A percentile compares a stretch with the other conserved stretches of the same genome.
phyloP scores from a whole-genome alignment of 2,329 filamentous ascomycete genomes.

The Arthroderma sp. region DNA sequence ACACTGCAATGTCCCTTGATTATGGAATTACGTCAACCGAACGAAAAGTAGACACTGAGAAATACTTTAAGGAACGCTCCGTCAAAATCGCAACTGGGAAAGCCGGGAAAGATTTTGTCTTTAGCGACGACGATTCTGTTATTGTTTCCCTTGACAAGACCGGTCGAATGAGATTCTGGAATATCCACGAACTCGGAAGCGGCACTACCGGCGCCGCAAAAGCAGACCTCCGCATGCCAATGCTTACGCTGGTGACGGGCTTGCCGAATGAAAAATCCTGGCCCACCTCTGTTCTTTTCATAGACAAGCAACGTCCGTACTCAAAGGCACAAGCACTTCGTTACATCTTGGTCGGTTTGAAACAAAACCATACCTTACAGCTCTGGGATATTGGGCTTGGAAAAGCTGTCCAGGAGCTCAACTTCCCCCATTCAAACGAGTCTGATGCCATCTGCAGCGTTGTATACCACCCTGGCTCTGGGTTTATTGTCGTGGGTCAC shows the following conservation, averaged over 20 bases:
- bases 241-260: constrained; percentile 77
- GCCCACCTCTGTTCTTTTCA: constrained; percentile 88
- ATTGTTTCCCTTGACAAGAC: constrained; percentile 96
- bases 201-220: constrained; percentile 32
- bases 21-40: constrained; percentile 40
- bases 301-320: constrained; percentile 92
- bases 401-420: constrained; percentile 93
- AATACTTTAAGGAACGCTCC: constrained; percentile 71
- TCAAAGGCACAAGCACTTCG: constrained; percentile 77
- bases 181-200: constrained; percentile 64
- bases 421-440: constrained; percentile 89
- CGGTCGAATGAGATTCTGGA: constrained; percentile 95
- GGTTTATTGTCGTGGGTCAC: constrained; percentile 89
- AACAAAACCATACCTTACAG: constrained; percentile 97
- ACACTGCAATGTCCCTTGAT: constrained; percentile 37
- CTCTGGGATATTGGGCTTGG: constrained; percentile 93
- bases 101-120: constrained; percentile 94
- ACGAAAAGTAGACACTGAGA: constrained; percentile 67
- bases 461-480: constrained; percentile 79
- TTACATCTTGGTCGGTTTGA: constrained; percentile 95
- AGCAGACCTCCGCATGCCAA: constrained; percentile 67
- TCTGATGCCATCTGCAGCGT: constrained; percentile 97
- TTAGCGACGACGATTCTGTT: constrained; percentile 89
- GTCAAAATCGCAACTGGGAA: constrained; percentile 95
- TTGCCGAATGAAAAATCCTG: constrained; percentile 85